Evolutionary conservation across 2,329 filamentous ascomycete genomes (phyloP), one percentile per base, ranked within the genome.

Genomic region (Curvularia hawaiiensis): DNA sequence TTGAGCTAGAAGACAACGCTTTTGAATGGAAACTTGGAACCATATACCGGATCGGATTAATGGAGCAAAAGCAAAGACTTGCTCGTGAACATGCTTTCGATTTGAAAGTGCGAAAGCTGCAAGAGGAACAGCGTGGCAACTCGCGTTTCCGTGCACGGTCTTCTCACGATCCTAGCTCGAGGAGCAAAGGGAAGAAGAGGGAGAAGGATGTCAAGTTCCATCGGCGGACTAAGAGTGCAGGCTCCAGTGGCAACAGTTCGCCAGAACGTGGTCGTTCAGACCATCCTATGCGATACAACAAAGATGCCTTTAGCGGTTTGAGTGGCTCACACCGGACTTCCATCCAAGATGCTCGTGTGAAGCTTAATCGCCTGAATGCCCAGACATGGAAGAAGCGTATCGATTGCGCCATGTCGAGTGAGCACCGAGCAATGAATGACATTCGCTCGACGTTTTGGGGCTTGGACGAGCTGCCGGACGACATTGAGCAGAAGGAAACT

Each of bases 21-120:
- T 99, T 99, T 69, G 95, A 99, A 75, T 99, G 93, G 91, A 98
- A 97, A 73, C 81, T 99, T 10, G 92, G 93, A 16, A 88, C 92
- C 71, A 99, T 99, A 50, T 99, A 98, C 75, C 88, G 94, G 31
- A 87, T 91, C 45, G 95, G 96, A 0, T 83, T 94, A 20, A 81
- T 93, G 54, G 95, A 99, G 75, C 94, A 98, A 76, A 88, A 89
- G 72, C 95, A 98, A 75, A 86, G 95, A 20, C 80, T 96, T 53
- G 93, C 94, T 4, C 87, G 95, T 43, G 92, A 97, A 74, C 92
- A 96, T 63, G 94, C 94, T 0, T 98, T 96, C 76, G 82, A 87
- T 14, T 81, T 96, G 58, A 99, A 99, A 75, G 84, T 90, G 14
- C 96, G 93, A 74, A 93, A 90, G 69, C 85, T 97, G 20, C 89